Conservation (phyloP, 306 rosid genomes). For the Prunus mongolica region DNA sequence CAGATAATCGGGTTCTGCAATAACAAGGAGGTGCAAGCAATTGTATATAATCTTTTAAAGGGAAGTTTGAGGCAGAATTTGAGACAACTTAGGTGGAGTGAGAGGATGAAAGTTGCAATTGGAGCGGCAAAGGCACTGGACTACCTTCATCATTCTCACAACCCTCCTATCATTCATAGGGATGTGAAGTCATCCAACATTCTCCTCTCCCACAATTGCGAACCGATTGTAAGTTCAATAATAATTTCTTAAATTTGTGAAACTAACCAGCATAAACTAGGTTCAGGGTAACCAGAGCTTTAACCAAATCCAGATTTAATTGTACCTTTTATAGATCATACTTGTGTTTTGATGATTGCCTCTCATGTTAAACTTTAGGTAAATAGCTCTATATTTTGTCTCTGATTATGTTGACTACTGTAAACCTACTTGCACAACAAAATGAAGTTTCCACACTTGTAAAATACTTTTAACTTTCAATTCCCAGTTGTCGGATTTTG, state of each 20-base stretch:
- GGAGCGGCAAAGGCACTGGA: constrained; percentile 40
- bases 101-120: constrained; percentile 41
- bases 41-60: constrained; percentile 28
- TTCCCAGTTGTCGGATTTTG: constrained; percentile 43
- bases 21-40: constrained; percentile 28
- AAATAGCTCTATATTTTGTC: neutral
- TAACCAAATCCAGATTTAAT: too few species aligned
- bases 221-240: constrained; percentile 35
- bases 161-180: constrained; percentile 43
- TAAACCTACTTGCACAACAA: neutral
- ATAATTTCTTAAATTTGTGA: neutral
- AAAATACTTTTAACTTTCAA: neutral
- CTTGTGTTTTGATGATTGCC: too few species aligned
- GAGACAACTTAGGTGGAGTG: constrained; percentile 29
- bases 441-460: neutral
- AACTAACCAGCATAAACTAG: neutral
- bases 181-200: constrained; percentile 48
- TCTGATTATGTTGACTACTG: neutral
- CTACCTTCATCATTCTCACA: constrained; percentile 44
- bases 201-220: constrained; percentile 35
- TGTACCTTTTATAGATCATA: too few species aligned
- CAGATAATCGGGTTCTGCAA: constrained; percentile 39
- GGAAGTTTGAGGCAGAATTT: constrained; percentile 41
- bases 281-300: too few species aligned
- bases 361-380: neutral